phyloP scores from a whole-genome alignment of 176 grass and related monocot genomes.

The Guadua angustifolia region DNA sequence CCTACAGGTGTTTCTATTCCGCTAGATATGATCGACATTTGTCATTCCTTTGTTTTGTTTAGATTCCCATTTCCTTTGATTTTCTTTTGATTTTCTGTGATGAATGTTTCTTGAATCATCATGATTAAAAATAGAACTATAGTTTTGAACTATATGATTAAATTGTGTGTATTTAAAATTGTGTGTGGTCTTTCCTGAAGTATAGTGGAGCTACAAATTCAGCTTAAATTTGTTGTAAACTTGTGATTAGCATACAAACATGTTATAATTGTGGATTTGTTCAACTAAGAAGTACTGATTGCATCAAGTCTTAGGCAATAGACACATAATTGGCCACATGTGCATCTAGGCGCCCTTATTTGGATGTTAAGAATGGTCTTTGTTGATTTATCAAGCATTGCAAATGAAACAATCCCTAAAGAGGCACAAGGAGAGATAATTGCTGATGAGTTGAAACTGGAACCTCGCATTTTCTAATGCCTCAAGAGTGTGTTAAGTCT shows the following conservation, averaged over 20 bases:
- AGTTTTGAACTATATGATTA: too few relatives aligned
- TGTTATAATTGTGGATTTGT: not conserved
- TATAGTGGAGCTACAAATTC: not conserved
- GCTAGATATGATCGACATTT: too few relatives aligned
- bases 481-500: not conserved
- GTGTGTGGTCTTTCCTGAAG: constrained; percentile 9
- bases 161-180: too few relatives aligned
- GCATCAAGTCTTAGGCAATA: not conserved
- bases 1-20: too few relatives aligned
- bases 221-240: not conserved
- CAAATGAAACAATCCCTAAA: constrained; percentile 2
- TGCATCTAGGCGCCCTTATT: not conserved
- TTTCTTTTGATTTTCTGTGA: too few relatives aligned
- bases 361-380: constrained; percentile 18
- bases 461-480: not conserved
- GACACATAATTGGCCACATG: not conserved
- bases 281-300: not conserved
- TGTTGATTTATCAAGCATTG: not conserved
- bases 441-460: not conserved
- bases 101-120: too few relatives aligned
- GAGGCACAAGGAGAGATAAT: not conserved
- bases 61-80: too few relatives aligned
- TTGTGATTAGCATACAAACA: not conserved
- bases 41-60: too few relatives aligned
- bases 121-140: too few relatives aligned